A percentile compares a stretch with the other conserved stretches of the same genome.
These are phyloP conservation scores for Cicer arietinum DNA, from an alignment of 306 rosid genomes.

Conservation along the genomic window DNA sequence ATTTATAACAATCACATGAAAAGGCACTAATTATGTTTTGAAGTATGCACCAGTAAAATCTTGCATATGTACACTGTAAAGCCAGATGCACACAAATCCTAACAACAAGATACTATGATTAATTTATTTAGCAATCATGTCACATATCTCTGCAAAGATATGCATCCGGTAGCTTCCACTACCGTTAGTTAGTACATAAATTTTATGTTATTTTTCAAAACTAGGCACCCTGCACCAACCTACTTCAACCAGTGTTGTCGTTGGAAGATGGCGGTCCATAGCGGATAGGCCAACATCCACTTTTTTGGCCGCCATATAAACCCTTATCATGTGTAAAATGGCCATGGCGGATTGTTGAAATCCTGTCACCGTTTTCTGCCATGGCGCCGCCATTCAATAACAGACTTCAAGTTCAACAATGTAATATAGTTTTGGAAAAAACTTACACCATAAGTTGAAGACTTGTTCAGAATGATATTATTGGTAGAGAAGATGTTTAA, in stretches of 20 bases:
- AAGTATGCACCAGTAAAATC: background rate
- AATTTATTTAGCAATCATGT: background rate
- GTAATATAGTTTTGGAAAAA: background rate
- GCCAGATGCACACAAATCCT: conserved; percentile 32
- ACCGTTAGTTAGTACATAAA: background rate
- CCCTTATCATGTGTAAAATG: too few species aligned
- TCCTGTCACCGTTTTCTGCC: too few species aligned
- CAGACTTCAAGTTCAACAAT: background rate
- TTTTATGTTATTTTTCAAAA: background rate
- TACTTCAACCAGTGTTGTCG: too few species aligned
- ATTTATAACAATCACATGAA: conserved; percentile 11
- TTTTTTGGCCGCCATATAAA: too few species aligned
- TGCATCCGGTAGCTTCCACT: background rate
- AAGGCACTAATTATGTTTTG: conserved; percentile 16
- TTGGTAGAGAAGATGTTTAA: background rate
- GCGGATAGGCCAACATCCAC: too few species aligned
- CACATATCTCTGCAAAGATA: background rate
- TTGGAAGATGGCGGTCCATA: too few species aligned
- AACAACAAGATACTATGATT: background rate
- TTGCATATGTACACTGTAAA: background rate
- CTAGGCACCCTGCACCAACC: background rate
- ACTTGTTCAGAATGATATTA: conserved; percentile 16
- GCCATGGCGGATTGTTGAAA: too few species aligned
- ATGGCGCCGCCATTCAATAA: too few species aligned
- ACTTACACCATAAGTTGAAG: background rate